Base-by-base conservation (phyloP, 1,139 yeast species). In the Yamadazyma trypodendri region DNA sequence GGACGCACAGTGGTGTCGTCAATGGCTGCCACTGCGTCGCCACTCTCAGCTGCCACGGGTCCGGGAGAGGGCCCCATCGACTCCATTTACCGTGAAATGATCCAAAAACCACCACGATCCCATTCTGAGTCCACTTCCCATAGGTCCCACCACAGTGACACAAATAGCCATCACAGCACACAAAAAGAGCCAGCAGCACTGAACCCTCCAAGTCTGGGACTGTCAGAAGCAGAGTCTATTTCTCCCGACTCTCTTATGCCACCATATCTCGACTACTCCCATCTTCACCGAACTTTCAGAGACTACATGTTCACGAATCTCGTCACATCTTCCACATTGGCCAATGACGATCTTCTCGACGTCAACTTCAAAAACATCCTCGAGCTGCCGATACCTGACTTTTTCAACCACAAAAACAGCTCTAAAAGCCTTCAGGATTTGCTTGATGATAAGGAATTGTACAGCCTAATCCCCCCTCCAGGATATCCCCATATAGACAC, bases 241-340 rank as follows among this genome's bases (percentile, higher is more conserved):
- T 46, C 52, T n/a, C 45, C 51, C 4, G 45, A 44, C 18, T 36
- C 46, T 1, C 34, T 44, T 10, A 42, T 45, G 45, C 46, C 50
- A 12, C 51, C 52, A n/a, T 46, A 42, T 22, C 32, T 54, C 28
- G 46, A 51, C 28, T 51, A 49, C 31, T 42, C 48, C 22, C 55
- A 55, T 21, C 45, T 60, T 7, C 58, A 56, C 37, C 37, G 46
- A 18, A 55, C 63, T 1, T 46, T 61, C 30, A 48, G 65, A 41
- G 64, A 59, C 36, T 61, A 57, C 34, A 60, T 61, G 63, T 56
- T 60, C 42, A 55, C 59, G n/a, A 58, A 55, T 40, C 60, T 58
- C 1, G 45, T 35, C 2, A 44, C 53, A 17, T 39, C 44, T 4
- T 28, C 36, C 3, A 21, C 32, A 6, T 13, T 20, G 1, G 20